A percentile compares a stretch with the other conserved stretches of the same genome.
Conservation (phyloP, 345 rosid genomes). For the Citrus reticulata region DNA sequence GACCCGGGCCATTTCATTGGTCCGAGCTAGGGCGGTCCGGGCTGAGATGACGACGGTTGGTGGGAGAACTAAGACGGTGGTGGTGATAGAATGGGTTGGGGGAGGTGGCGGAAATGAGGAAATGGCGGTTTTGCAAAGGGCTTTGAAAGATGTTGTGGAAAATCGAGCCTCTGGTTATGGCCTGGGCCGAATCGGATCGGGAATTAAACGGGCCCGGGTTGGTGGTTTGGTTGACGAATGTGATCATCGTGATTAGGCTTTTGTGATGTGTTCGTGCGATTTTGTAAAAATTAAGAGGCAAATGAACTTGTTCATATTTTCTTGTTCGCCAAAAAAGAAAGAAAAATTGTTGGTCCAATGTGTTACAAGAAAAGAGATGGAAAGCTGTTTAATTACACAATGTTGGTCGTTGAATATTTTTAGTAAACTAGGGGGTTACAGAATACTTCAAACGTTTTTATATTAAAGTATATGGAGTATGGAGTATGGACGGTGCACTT, state of each 20-base stretch:
- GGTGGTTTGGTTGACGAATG: neutral
- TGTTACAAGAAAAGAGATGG: neutral
- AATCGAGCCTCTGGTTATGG: conserved; percentile 29
- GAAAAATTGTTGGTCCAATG: neutral
- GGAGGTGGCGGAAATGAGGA: conserved; percentile 25
- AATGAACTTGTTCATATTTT: neutral
- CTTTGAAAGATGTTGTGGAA: conserved; percentile 37
- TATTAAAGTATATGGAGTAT: too few species aligned
- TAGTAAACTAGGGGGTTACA: too few species aligned
- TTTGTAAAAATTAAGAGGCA: neutral
- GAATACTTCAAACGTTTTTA: too few species aligned
- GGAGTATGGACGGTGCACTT: too few species aligned
- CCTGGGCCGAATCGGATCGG: conserved; percentile 14
- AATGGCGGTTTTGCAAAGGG: conserved; percentile 27
- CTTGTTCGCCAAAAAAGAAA: neutral
- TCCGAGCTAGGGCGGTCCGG: conserved; percentile 36
- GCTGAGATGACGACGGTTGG: conserved; percentile 60
- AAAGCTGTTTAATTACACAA: too few species aligned
- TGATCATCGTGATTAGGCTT: neutral
- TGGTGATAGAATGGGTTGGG: conserved; percentile 34
- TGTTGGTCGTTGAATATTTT: too few species aligned
- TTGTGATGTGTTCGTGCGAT: neutral
- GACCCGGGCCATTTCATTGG: conserved; percentile 28
- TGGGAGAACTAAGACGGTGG: conserved; percentile 39
- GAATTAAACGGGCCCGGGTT: neutral